These are phyloP conservation scores for Casuarina cunninghamiana DNA, from an alignment of 306 rosid genomes.

Conservation along the genomic window DNA sequence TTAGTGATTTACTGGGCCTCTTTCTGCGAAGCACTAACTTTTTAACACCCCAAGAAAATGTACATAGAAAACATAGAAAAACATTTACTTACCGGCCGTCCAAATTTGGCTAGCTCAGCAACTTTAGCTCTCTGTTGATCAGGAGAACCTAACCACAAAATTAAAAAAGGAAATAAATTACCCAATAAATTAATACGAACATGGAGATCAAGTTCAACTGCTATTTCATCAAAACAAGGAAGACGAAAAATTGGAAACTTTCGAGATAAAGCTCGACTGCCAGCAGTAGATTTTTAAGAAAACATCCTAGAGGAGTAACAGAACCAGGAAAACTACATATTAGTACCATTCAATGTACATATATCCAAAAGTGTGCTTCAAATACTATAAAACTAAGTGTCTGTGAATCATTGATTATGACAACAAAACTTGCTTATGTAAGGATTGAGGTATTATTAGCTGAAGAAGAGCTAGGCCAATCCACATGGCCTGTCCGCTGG, in stretches of 20 bases:
- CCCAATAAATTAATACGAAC: not conserved
- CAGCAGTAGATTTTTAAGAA: not conserved
- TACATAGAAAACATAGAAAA: too few species aligned
- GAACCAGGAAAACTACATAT: constrained; percentile 10
- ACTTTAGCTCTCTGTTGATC: constrained; percentile 78
- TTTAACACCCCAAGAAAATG: constrained; percentile 7
- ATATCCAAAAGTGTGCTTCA: not conserved
- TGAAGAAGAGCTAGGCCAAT: not conserved
- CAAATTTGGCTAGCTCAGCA: constrained; percentile 76
- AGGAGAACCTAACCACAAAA: constrained; percentile 60
- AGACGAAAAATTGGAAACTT: not conserved
- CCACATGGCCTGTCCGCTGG: not conserved
- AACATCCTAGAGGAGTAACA: constrained; percentile 1
- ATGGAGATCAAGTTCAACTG: not conserved
- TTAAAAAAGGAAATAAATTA: constrained; percentile 15
- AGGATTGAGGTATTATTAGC: too few species aligned
- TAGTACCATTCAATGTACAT: not conserved
- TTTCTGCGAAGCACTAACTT: too few species aligned
- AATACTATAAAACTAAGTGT: not conserved
- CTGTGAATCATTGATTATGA: not conserved
- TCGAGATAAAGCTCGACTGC: not conserved
- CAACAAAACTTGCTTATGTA: not conserved
- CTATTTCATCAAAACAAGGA: not conserved
- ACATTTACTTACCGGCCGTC: constrained; percentile 79
- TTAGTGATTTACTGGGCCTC: not conserved